These are phyloP conservation scores for Paxillus involutus DNA, from an alignment of 768 basidiomycete genomes.

Conservation along the genomic window DNA sequence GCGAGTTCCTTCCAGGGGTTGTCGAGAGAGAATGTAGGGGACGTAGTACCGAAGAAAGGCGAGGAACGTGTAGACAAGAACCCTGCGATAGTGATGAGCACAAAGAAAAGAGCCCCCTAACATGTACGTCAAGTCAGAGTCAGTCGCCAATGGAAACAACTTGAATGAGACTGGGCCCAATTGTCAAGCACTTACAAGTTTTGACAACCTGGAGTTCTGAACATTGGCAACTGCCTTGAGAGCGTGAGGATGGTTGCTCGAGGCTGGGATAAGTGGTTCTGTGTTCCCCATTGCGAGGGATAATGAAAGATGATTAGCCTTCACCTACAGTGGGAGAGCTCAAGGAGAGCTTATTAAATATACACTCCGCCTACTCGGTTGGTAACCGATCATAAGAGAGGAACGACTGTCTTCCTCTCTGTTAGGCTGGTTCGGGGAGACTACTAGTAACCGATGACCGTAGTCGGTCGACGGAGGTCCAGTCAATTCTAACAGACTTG, in stretches of 20 bases:
- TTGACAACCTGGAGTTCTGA: not conserved
- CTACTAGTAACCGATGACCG: no score
- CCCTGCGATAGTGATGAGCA: conserved; percentile 7
- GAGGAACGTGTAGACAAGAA: conserved; percentile 5
- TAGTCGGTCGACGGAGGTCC: no score
- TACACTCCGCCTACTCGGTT: no score
- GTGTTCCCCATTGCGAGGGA: conserved; percentile 9
- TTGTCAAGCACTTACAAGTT: conserved; percentile 10
- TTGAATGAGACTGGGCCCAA: no score
- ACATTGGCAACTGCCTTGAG: not conserved
- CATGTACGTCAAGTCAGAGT: not conserved
- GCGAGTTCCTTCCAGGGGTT: conserved; percentile 27
- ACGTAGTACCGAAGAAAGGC: not conserved
- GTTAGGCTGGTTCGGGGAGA: no score
- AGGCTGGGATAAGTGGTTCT: not conserved
- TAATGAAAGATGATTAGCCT: not conserved
- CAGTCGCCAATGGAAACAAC: no score
- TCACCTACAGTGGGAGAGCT: no score
- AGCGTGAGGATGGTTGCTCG: not conserved
- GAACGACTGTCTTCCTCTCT: no score
- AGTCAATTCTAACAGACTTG: no score
- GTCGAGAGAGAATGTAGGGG: not conserved
- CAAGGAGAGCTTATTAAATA: no score
- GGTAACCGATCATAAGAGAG: no score
- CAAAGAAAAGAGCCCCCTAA: conserved; percentile 6